Evolutionary conservation across 2,329 filamentous ascomycete genomes (phyloP), one percentile per base, ranked within the genome.

Genomic region (Colletotrichum musicola): DNA sequence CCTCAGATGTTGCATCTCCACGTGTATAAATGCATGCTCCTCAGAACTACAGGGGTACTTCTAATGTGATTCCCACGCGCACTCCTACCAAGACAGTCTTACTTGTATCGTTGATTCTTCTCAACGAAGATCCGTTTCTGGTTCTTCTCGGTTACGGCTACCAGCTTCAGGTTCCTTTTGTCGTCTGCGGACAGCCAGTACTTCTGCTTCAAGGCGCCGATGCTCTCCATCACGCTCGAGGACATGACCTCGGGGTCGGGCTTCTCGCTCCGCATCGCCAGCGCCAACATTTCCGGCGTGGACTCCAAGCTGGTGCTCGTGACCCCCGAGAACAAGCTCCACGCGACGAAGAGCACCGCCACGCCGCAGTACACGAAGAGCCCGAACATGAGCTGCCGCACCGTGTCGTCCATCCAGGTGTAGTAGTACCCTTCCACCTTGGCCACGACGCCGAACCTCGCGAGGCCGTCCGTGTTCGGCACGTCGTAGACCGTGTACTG

Each of bases 231-330:
- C 4, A 55, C 51, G 12, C 59, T 62, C 7, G 59, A 35, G 13
- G 59, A 50, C 59, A 62, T 55, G 16, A n/a, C 46, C 10, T 46
- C 22, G 5, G 54, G 38, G 2, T 38, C 47, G 4, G 60, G 60
- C 9, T n/a, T 50, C 35, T 6, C 40, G 50, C 6, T 62, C n/a
- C 60, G 60, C 60, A 62, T 62, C 25, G 50, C 60, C 18, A 55
- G 50, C 42, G 60, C 60, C n/a, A 62, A 25, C 27, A 62, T 22
- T 40, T 57, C 61, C 20, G 53, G 53, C 18, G 22, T 63, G 4
- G 61, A 57, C 4, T 50, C 44, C 53, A 51, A 57, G 44, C 30
- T 57, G 16, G 53, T 47, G 53, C 51, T 57, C 25, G 61, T 57
- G 30, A 57, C 20, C 22, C 49, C 60, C 5, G 4, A 22, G 1